Conservation (phyloP, 495 filamentous ascomycete genomes). For the Cercophora newfieldiana region DNA sequence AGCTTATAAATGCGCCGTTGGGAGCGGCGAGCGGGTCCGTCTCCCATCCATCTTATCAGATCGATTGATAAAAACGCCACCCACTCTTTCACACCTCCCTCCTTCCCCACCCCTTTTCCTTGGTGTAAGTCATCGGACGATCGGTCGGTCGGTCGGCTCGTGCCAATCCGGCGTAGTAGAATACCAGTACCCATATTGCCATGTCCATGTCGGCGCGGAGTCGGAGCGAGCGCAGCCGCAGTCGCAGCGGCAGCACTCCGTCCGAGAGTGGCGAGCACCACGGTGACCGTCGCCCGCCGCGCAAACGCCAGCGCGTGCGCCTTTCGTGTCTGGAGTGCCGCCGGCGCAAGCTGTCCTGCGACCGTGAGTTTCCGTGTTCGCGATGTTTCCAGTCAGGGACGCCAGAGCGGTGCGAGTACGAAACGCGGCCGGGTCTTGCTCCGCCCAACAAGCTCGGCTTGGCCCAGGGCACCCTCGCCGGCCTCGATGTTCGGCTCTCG, state of each 20-base stretch:
- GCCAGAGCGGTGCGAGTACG: conserved; percentile 50
- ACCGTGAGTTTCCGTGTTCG: conserved; percentile 52
- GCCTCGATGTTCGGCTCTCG: conserved; percentile 37
- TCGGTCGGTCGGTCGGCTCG: no score
- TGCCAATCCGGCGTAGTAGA: background rate
- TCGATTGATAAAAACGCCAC: conserved; percentile 29
- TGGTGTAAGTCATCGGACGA: background rate
- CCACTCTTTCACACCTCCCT: background rate
- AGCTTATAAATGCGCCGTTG: conserved; percentile 1
- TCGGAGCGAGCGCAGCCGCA: conserved; percentile 25
- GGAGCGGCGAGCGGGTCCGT: background rate
- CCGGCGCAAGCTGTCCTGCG: conserved; percentile 52
- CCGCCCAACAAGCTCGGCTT: conserved; percentile 41
- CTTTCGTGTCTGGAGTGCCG: conserved; percentile 54
- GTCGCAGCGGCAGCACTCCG: conserved; percentile 7
- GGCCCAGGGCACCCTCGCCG: conserved; percentile 32
- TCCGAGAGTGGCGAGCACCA: conserved; percentile 26
- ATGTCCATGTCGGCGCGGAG: conserved; percentile 33
- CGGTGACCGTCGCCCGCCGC: conserved; percentile 36
- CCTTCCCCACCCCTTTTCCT: background rate
- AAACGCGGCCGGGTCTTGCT: conserved; percentile 46
- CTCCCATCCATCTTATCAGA: conserved; percentile 28
- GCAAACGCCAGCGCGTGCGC: conserved; percentile 51
- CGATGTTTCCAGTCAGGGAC: conserved; percentile 54
- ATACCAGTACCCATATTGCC: background rate